These are phyloP conservation scores for Dryas drummondii DNA, from an alignment of 306 rosid genomes.

Conservation along the genomic window DNA sequence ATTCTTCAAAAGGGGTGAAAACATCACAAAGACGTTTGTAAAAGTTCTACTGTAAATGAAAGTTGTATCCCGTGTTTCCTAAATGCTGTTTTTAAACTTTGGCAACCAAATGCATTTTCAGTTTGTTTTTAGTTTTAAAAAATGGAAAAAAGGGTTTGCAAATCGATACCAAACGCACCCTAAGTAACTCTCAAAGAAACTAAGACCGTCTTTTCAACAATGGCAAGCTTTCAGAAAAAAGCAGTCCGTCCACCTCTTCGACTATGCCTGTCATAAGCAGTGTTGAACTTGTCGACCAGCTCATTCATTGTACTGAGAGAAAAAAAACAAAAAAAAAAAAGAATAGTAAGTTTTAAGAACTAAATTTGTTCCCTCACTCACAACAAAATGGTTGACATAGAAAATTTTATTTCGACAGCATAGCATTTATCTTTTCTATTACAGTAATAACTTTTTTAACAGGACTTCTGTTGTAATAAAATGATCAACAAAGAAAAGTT, in stretches of 20 bases:
- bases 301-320: constrained; percentile 43
- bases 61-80: too few relatives aligned
- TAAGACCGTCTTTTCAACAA: background rate
- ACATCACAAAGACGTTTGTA: too few relatives aligned
- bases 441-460: background rate
- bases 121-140: too few relatives aligned
- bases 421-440: background rate
- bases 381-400: background rate
- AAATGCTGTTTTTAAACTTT: too few relatives aligned
- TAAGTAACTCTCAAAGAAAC: background rate
- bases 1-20: too few relatives aligned
- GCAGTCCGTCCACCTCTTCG: constrained; percentile 92
- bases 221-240: constrained; percentile 54
- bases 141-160: too few relatives aligned
- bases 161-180: constrained; percentile 13
- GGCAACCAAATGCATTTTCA: too few relatives aligned
- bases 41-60: too few relatives aligned
- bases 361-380: background rate
- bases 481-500: background rate
- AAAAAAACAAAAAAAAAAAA: background rate
- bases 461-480: background rate
- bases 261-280: constrained; percentile 90
- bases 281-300: constrained; percentile 72
- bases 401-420: background rate
- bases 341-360: background rate